Conservation (phyloP, 1,284 basidiomycete genomes). For the Flammula alnicola region DNA sequence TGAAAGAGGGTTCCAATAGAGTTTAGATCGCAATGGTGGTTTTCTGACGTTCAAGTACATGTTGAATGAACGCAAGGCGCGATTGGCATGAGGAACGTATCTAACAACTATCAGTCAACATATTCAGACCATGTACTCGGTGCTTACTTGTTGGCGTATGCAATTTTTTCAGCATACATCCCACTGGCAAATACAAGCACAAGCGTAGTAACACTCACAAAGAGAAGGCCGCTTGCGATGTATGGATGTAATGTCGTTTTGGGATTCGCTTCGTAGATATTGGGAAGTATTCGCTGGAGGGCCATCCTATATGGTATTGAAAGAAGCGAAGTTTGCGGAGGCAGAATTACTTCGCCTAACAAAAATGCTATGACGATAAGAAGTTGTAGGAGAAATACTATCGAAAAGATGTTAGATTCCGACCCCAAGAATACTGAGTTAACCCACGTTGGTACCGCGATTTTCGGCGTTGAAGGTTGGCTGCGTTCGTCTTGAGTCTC, state of each 20-base stretch:
- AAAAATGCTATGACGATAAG: conserved; percentile 73
- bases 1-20: conserved; percentile 67
- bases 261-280: conserved; percentile 48
- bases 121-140: too few species aligned
- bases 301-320: conserved; percentile 63
- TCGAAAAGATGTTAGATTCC: conserved; percentile 16
- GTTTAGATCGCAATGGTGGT: conserved; percentile 64
- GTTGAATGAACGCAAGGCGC: conserved; percentile 89
- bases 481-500: conserved; percentile 91
- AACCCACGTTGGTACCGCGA: conserved; percentile 86
- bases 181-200: conserved; percentile 96
- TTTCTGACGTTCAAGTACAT: conserved; percentile 96
- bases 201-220: conserved; percentile 88
- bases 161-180: conserved; percentile 96
- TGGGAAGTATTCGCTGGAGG: conserved; percentile 54
- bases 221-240: conserved; percentile 75
- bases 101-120: conserved; percentile 44
- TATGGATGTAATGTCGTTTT: conserved; percentile 66
- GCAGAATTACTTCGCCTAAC: conserved; percentile 73
- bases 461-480: conserved; percentile 80
- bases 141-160: conserved; percentile 90
- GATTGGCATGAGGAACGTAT: conserved; percentile 97
- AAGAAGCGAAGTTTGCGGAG: conserved; percentile 62
- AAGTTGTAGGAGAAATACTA: conserved; percentile 81
- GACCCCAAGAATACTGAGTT: background rate